A percentile compares a stretch with the other conserved stretches of the same genome.
Evolutionary conservation across 495 filamentous ascomycete species (phyloP).

Genomic region (Xylaria flabelliformis): DNA sequence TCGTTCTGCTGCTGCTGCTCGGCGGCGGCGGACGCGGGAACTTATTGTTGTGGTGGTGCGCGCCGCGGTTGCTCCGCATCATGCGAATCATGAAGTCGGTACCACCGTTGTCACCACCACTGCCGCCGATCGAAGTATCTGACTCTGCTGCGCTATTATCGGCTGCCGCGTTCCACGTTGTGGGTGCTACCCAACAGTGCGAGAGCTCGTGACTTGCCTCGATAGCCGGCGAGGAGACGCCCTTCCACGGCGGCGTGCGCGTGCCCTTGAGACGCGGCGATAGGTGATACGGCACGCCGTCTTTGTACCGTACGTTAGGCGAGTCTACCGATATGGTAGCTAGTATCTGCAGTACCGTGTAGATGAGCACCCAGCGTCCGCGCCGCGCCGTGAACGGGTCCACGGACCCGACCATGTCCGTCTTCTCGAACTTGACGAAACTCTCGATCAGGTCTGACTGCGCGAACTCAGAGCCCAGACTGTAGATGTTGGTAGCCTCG

Average conservation of each 20-base stretch:
- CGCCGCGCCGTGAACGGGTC: conserved; percentile 66
- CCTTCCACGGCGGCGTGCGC: conserved; percentile 65
- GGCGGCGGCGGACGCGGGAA: conserved; percentile 43
- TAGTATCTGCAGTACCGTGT: conserved; percentile 72
- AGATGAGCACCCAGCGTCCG: conserved; percentile 76
- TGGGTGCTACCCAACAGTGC: conserved; percentile 65
- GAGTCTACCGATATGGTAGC: conserved; percentile 72
- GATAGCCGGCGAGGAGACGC: conserved; percentile 39
- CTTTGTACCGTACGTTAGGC: conserved; percentile 63
- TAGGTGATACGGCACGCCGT: conserved; percentile 69
- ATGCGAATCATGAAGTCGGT: conserved; percentile 36
- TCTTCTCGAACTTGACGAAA: conserved; percentile 69
- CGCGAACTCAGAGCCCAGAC: conserved; percentile 60
- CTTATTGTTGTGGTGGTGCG: conserved; percentile 17
- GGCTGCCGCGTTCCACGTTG: conserved; percentile 51
- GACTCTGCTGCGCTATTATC: conserved; percentile 40
- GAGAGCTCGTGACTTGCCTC: conserved; percentile 64
- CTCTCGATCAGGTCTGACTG: conserved; percentile 64
- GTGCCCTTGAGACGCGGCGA: conserved; percentile 63
- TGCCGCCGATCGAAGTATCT: conserved; percentile 34
- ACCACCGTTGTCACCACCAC: conserved; percentile 22
- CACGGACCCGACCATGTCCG: conserved; percentile 53
- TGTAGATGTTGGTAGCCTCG: conserved; percentile 72
- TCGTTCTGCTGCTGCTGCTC: conserved; percentile 29
- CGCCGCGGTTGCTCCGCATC: conserved; percentile 31